Evolutionary conservation across 176 grass and related monocot species (phyloP), one percentile per base, ranked within the genome.

Genomic region (Lolium perenne): DNA sequence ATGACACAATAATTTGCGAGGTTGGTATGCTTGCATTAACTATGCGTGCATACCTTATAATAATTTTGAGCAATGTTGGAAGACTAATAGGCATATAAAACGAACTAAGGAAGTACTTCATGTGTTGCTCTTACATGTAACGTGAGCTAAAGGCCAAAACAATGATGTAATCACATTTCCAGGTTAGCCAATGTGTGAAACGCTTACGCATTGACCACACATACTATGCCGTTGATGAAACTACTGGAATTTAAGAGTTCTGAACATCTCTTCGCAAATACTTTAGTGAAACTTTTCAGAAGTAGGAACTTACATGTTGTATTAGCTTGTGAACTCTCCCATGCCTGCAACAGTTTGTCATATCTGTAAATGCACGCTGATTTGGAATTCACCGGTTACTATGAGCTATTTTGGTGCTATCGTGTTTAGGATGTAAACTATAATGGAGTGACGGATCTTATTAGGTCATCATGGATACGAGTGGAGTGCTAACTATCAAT

Each of bases 131-230:
- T 45, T 61, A 46, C 64, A 78, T 82, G 21, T 60, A 61, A 35
- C 76, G 54, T 25, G 23, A 74, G 66, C 3, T 54, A 54, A 85
- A 75, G 16, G 63, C 14, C 71, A 59, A 58, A 49, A 10, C 49
- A 69, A 82, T 78, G 78, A 45, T 81, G 86, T 76, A 62, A 77
- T 82, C 69, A 84, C 41, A 74, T 63, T 35, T 84, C 23, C 38
- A 22, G 26, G 26, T 29, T 38, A 51, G 32, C 8, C 50, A 78
- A 66, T 62, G 17, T 61, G 60, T 4, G 60, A 71, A 76, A 86
- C 5, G 43, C 29, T 61, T 61, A 43, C 21, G 70, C 29, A 25
- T 41, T 38, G 64, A 78, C 29, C 53, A 60, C 18, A 60, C 26
- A 8, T 16, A 53, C 12, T 71, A 41, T 38, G 15, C 0, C 74